phyloP scores from a whole-genome alignment of 441 rosid species.

The Erodium trifolium region DNA sequence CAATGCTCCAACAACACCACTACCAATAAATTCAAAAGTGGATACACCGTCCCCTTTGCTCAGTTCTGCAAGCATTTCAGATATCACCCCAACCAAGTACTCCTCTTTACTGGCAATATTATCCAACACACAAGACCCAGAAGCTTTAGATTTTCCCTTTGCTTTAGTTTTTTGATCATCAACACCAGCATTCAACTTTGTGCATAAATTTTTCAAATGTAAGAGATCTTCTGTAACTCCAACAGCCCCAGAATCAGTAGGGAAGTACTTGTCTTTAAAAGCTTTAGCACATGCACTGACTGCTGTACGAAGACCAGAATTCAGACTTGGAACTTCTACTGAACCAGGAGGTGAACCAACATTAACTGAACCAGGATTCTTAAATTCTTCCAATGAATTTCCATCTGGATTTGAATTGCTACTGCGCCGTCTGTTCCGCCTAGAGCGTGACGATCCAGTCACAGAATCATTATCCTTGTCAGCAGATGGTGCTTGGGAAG shows the following conservation, averaged over 20 bases:
- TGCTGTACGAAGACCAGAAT: constrained; percentile 56
- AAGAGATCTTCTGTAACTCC: constrained; percentile 97
- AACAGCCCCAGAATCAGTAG: constrained; percentile 61
- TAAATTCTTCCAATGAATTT: constrained; percentile 56
- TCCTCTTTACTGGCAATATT: constrained; percentile 70
- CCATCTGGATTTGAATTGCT: constrained; percentile 62
- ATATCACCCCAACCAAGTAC: constrained; percentile 62
- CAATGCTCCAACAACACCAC: constrained; percentile 95
- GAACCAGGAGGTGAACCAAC: constrained; percentile 61
- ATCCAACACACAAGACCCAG: constrained; percentile 50
- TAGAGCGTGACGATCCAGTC: constrained; percentile 74
- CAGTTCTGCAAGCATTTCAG: constrained; percentile 82
- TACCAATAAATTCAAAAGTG: constrained; percentile 96
- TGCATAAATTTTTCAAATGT: constrained; percentile 76
- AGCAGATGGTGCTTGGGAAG: constrained; percentile 42
- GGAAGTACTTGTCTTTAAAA: constrained; percentile 82
- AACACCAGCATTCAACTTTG: constrained; percentile 63
- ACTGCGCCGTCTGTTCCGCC: constrained; percentile 83
- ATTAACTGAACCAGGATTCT: constrained; percentile 44
- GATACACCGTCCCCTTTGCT: constrained; percentile 98
- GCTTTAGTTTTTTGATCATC: constrained; percentile 85
- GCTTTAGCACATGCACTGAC: constrained; percentile 89
- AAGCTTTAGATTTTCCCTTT: constrained; percentile 84
- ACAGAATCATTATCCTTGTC: constrained; percentile 75
- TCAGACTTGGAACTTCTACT: constrained; percentile 55